phyloP scores from a whole-genome alignment of 371 early-diverging fungal genomes.

The Mortierella sp. region DNA sequence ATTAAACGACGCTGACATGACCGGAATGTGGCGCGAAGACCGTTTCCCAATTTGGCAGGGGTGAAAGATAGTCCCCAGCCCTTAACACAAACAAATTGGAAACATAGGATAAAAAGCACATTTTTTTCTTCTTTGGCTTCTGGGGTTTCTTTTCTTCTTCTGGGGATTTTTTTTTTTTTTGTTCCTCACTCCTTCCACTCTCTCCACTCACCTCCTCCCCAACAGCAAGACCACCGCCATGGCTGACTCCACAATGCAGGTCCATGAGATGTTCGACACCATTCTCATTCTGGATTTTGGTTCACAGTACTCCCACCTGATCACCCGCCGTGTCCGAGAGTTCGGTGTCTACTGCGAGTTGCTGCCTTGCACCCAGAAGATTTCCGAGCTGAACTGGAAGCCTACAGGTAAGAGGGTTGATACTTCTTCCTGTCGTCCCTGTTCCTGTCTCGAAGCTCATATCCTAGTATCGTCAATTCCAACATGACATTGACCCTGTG shows the following conservation, averaged over 20 bases:
- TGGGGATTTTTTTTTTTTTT: conserved; percentile 23
- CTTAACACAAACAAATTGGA: conserved; percentile 23
- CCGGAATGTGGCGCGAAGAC: no score
- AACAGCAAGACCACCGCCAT: conserved; percentile 17
- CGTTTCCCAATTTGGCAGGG: no score
- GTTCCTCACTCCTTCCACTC: conserved; percentile 15
- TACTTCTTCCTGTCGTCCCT: background rate
- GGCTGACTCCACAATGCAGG: conserved; percentile 62
- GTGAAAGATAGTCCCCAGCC: background rate
- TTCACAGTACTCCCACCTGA: conserved; percentile 97
- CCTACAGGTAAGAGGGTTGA: conserved; percentile 80
- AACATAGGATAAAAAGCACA: background rate
- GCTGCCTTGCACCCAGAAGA: conserved; percentile 94
- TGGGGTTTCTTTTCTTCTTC: conserved; percentile 25
- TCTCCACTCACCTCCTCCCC: conserved; percentile 9
- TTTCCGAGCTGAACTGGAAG: conserved; percentile 91
- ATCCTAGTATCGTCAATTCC: background rate
- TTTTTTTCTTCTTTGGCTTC: conserved; percentile 11
- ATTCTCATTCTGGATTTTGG: conserved; percentile 98
- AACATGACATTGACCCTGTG: background rate
- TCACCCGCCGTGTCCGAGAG: conserved; percentile 96
- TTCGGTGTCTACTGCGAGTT: conserved; percentile 98
- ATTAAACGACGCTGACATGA: no score
- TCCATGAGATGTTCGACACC: conserved; percentile 89
- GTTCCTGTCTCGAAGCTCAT: background rate